phyloP scores from a whole-genome alignment of 2,329 filamentous ascomycete species.

The Cytospora schulzeri region DNA sequence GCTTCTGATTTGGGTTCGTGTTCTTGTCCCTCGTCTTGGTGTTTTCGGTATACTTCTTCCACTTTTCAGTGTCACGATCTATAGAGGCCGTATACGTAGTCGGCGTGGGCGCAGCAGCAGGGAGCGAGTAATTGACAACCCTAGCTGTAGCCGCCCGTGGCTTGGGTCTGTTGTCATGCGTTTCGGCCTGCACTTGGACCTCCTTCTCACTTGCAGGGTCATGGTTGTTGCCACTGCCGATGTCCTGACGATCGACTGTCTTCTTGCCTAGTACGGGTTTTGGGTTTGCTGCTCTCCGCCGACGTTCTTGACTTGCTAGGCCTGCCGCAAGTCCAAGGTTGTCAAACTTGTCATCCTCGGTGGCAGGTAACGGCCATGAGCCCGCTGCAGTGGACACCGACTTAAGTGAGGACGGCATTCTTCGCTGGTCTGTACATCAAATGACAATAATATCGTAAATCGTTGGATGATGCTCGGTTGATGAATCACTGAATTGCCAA shows the following conservation, averaged over 20 bases:
- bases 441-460: background rate
- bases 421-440: background rate
- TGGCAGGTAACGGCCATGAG: slow-evolving; percentile 3
- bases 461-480: background rate
- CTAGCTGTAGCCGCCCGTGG: background rate
- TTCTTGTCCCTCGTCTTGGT: background rate
- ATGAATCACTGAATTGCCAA: background rate
- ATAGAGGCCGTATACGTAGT: slow-evolving; percentile 3
- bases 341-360: background rate
- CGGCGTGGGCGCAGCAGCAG: background rate
- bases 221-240: slow-evolving; percentile 6
- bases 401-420: slow-evolving; percentile 10
- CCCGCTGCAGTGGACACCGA: slow-evolving; percentile 3
- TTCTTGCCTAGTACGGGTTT: slow-evolving; percentile 6
- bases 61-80: background rate
- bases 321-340: background rate
- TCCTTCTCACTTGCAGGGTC: slow-evolving; percentile 9
- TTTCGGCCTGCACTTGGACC: slow-evolving; percentile 2
- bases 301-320: background rate
- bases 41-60: background rate
- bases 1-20: background rate
- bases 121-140: background rate
- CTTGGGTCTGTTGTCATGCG: slow-evolving; percentile 1
- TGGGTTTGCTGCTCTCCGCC: background rate
- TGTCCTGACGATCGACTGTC: slow-evolving; percentile 16